A percentile compares a stretch with the other conserved stretches of the same genome.
Conservation (phyloP, 257 asterid species). For the Solanum pennellii region DNA sequence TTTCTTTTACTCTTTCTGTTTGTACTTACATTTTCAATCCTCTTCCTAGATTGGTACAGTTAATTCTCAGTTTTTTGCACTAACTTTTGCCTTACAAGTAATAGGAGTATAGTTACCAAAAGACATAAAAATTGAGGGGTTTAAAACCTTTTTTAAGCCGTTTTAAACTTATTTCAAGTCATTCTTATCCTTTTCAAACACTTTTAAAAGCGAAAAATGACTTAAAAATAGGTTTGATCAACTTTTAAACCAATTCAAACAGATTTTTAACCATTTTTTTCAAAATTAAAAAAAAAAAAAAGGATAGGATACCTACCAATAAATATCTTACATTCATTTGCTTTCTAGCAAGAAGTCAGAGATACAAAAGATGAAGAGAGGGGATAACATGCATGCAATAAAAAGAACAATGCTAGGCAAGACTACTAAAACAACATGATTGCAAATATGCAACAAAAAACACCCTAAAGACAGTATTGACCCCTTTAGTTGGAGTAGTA, state of each 20-base stretch:
- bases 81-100: conserved; percentile 34
- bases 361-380: background rate
- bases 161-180: too few relatives aligned
- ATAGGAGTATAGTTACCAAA: background rate
- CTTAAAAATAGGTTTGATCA: too few relatives aligned
- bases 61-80: conserved; percentile 64
- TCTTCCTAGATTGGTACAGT: conserved; percentile 86
- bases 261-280: background rate
- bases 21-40: conserved; percentile 69
- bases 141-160: too few relatives aligned
- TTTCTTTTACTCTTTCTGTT: conserved; percentile 72
- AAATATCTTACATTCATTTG: background rate
- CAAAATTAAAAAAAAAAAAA: background rate
- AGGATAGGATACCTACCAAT: background rate
- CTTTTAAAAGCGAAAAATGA: background rate
- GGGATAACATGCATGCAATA: background rate
- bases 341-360: background rate
- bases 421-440: background rate
- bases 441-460: background rate
- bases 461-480: background rate
- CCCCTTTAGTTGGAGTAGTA: background rate
- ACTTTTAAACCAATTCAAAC: too few relatives aligned
- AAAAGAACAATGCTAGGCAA: background rate
- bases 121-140: background rate
- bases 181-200: too few relatives aligned